A percentile compares a stretch with the other conserved stretches of the same genome.
Conservation (phyloP, 2,329 filamentous ascomycete genomes). For the Lasiodiplodia hormozganensis region DNA sequence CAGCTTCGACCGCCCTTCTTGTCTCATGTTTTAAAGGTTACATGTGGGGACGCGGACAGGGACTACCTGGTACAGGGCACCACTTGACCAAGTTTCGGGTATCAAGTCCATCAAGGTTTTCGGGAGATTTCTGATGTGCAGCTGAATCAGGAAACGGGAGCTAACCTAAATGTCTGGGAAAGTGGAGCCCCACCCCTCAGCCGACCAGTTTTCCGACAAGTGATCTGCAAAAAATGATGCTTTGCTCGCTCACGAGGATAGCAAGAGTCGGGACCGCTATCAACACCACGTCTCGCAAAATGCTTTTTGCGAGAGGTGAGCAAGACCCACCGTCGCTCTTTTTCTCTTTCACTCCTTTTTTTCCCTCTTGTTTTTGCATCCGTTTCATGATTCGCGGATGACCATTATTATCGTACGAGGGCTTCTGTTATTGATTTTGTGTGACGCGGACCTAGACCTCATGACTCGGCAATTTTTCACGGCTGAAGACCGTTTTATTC, state of each 20-base stretch:
- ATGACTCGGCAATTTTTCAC: conserved; percentile 1
- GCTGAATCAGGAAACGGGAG: neutral
- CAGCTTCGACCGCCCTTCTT: conserved; percentile 18
- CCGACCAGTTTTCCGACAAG: conserved; percentile 18
- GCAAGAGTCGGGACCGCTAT: neutral
- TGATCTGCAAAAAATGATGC: conserved; percentile 15
- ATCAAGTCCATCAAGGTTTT: conserved; percentile 1
- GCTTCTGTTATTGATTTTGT: conserved; percentile 10
- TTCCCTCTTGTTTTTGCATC: neutral
- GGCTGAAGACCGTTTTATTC: neutral
- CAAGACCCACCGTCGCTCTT: conserved; percentile 4
- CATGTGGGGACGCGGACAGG: neutral
- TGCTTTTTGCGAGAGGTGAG: neutral
- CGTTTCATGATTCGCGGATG: conserved; percentile 18
- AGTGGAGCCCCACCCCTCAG: conserved; percentile 11
- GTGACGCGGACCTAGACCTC: conserved; percentile 15
- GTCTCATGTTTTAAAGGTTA: neutral
- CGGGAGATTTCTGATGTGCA: conserved; percentile 13
- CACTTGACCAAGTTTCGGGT: conserved; percentile 19
- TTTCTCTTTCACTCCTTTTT: neutral
- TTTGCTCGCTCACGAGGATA: conserved; percentile 18
- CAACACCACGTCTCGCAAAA: conserved; percentile 10
- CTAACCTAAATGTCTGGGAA: neutral
- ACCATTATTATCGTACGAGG: conserved; percentile 18
- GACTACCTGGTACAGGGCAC: neutral